Conservation (phyloP, 148 eudicot species). For the Selenicereus undatus region DNA sequence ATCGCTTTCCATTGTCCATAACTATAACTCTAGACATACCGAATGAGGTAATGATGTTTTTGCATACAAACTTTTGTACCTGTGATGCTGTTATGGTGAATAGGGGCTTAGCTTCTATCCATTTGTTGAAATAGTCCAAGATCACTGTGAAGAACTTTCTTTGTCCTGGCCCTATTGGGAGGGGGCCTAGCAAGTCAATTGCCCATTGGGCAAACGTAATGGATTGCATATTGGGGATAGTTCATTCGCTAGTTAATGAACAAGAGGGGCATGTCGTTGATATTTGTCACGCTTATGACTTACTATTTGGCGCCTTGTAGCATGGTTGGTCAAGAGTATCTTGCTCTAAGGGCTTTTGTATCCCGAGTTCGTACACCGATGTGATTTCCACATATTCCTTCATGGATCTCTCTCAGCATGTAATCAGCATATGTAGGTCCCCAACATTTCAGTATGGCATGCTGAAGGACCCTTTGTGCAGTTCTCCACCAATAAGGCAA, state of each 20-base stretch:
- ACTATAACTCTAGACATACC: too few relatives aligned
- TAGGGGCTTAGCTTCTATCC: neutral
- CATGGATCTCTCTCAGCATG: neutral
- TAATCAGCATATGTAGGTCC: neutral
- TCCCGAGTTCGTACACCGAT: neutral
- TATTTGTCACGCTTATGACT: too few relatives aligned
- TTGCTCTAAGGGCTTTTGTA: too few relatives aligned
- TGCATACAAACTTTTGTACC: neutral
- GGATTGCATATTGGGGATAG: neutral
- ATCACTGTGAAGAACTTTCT: too few relatives aligned
- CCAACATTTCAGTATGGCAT: neutral
- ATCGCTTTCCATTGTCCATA: too few relatives aligned
- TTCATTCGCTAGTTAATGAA: neutral
- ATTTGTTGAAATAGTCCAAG: neutral
- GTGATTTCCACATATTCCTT: neutral
- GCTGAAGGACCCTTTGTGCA: neutral
- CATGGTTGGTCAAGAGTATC: too few relatives aligned
- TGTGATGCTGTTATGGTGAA: neutral
- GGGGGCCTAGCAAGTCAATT: neutral
- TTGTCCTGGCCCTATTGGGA: neutral
- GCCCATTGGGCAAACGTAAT: neutral
- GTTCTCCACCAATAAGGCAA: neutral
- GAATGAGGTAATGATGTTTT: too few relatives aligned
- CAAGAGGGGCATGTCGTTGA: neutral
- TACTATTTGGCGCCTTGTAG: too few relatives aligned